Conservation (phyloP, 192 early-diverging fungal species). For the Backusella sp. region DNA sequence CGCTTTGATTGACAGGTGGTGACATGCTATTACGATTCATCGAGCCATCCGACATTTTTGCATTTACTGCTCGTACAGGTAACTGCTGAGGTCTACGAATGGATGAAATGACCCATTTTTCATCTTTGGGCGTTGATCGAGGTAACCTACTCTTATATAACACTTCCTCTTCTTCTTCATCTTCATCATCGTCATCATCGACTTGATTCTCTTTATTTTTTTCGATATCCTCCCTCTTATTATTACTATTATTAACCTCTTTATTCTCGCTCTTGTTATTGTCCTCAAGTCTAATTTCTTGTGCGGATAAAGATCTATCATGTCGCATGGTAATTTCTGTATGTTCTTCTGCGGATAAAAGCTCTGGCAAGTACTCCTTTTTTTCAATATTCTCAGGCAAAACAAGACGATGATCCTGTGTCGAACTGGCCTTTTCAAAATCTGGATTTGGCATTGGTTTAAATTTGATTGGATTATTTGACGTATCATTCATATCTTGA, state of each 20-base stretch:
- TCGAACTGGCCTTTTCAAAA: neutral
- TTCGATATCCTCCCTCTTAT: neutral
- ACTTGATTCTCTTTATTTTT: neutral
- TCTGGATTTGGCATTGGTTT: neutral
- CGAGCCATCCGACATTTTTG: conserved; percentile 14
- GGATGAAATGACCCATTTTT: conserved; percentile 39
- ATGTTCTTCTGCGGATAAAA: neutral
- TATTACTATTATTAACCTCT: neutral
- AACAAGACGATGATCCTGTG: neutral
- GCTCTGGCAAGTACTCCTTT: neutral
- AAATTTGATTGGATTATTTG: neutral
- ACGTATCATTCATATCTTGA: neutral
- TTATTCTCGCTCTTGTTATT: neutral
- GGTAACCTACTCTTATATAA: neutral
- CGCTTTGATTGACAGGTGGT: neutral
- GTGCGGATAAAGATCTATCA: neutral
- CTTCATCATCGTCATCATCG: neutral
- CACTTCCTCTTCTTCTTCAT: conserved; percentile 7
- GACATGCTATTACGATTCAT: conserved; percentile 5
- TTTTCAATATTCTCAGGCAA: neutral
- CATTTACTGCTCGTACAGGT: conserved; percentile 18
- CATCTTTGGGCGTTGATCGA: conserved; percentile 24
- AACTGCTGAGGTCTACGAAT: conserved; percentile 32
- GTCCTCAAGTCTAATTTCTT: neutral
- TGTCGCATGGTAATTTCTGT: neutral